phyloP scores from a whole-genome alignment of 2,329 filamentous ascomycete genomes.

The Colletotrichum navitas region DNA sequence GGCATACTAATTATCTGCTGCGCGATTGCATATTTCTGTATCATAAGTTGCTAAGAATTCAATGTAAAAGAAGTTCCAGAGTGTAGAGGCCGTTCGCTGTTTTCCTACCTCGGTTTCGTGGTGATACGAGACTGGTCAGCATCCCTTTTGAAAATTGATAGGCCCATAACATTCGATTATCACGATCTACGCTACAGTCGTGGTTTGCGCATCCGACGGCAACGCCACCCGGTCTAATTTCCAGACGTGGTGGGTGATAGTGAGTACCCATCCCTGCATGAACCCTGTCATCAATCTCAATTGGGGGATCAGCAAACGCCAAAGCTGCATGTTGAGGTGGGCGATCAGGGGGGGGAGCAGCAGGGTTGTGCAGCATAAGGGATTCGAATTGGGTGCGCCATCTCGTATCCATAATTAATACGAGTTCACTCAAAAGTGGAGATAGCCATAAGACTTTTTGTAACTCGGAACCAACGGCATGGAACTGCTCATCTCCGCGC shows the following conservation, averaged over 20 bases:
- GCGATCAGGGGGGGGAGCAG: constrained; percentile 24
- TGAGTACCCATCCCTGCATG: constrained; percentile 13
- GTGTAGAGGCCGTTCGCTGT: not conserved
- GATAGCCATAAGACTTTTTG: constrained; percentile 10
- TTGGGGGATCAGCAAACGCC: constrained; percentile 28
- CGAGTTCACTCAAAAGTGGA: constrained; percentile 29
- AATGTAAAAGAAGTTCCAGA: not conserved
- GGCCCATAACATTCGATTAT: constrained; percentile 2
- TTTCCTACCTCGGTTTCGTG: not conserved
- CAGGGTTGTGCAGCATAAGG: constrained; percentile 35
- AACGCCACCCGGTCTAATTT: constrained; percentile 6
- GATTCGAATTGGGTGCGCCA: constrained; percentile 25
- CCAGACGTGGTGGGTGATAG: not conserved
- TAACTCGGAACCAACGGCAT: constrained; percentile 26
- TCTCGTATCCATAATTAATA: constrained; percentile 37
- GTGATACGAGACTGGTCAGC: not conserved
- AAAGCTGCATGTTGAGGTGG: constrained; percentile 28
- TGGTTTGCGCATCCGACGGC: not conserved
- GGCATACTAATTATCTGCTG: not conserved
- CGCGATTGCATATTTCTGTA: not conserved
- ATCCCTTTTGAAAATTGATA: not conserved
- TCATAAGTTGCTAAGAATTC: too few relatives aligned
- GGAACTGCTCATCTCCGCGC: constrained; percentile 37
- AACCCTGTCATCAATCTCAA: constrained; percentile 22
- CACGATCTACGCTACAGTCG: constrained; percentile 33